Evolutionary conservation across 495 filamentous ascomycete species (phyloP).

Genomic region (Penicillium lagena): DNA sequence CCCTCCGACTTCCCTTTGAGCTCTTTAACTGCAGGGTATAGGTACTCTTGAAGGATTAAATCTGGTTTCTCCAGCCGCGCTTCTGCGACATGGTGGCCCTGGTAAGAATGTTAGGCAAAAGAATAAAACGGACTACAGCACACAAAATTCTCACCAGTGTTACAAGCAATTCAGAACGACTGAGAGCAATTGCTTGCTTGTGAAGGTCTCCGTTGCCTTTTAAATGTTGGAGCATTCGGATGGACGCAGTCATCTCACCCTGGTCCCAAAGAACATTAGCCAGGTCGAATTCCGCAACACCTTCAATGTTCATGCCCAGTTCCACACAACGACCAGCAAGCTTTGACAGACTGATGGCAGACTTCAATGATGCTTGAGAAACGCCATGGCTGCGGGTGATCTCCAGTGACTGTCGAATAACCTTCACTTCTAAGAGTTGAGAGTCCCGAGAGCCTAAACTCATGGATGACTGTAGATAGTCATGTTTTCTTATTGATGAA

Average conservation of each 20-base stretch:
- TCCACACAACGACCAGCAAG: conserved; percentile 60
- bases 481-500: conserved; percentile 66
- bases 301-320: conserved; percentile 68
- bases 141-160: conserved; percentile 55
- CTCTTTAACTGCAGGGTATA: conserved; percentile 75
- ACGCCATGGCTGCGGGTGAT: conserved; percentile 73
- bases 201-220: conserved; percentile 54
- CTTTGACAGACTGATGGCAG: conserved; percentile 71
- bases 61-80: conserved; percentile 91
- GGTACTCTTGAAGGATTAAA: conserved; percentile 75
- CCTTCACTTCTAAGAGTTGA: conserved; percentile 65
- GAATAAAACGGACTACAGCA: neutral
- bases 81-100: conserved; percentile 82
- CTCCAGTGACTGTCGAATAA: conserved; percentile 64
- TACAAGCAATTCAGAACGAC: conserved; percentile 73
- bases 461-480: conserved; percentile 51
- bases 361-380: conserved; percentile 77
- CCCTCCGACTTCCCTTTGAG: conserved; percentile 63
- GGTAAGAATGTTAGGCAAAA: conserved; percentile 9
- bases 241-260: conserved; percentile 85
- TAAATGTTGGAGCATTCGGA: conserved; percentile 75
- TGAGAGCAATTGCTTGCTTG: conserved; percentile 67
- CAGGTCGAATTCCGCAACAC: conserved; percentile 66
- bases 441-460: conserved; percentile 53
- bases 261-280: conserved; percentile 93